A percentile compares a stretch with the other conserved stretches of the same genome.
Evolutionary conservation across 768 basidiomycete species (phyloP).

Genomic region (Amanita muscaria): DNA sequence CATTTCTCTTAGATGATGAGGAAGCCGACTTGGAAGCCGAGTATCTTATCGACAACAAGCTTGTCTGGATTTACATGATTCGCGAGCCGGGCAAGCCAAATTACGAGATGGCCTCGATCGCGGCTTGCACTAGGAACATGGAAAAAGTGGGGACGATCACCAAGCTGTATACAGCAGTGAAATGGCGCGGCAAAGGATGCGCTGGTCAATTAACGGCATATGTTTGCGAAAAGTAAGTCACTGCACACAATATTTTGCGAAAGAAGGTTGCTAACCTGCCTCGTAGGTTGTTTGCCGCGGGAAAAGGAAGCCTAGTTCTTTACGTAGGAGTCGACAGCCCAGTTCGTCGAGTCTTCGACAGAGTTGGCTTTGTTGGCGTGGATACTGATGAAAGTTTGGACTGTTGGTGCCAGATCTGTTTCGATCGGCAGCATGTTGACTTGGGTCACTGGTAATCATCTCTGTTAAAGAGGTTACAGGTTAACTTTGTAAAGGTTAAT

Average conservation of each 20-base stretch:
- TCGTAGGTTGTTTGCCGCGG: constrained; percentile 14
- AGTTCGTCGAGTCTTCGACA: constrained; percentile 48
- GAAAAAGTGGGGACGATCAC: constrained; percentile 52
- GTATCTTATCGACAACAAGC: constrained; percentile 33
- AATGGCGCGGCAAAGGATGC: constrained; percentile 44
- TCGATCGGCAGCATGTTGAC: constrained; percentile 33
- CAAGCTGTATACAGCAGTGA: constrained; percentile 57
- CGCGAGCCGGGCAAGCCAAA: constrained; percentile 13
- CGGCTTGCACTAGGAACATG: constrained; percentile 57
- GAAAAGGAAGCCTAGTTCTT: constrained; percentile 45
- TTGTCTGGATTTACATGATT: constrained; percentile 58
- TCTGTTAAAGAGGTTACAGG: no score
- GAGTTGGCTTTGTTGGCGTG: constrained; percentile 60
- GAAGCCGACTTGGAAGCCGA: constrained; percentile 43
- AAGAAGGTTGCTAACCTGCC: constrained; percentile 9
- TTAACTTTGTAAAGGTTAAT: no score
- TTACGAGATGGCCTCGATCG: constrained; percentile 50
- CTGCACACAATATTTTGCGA: not conserved
- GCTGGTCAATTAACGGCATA: constrained; percentile 54
- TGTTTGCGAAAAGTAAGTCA: constrained; percentile 46
- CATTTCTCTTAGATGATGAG: constrained; percentile 39
- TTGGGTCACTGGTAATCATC: constrained; percentile 62
- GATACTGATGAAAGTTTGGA: constrained; percentile 28
- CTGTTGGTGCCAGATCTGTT: constrained; percentile 58
- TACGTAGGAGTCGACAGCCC: constrained; percentile 55